phyloP scores from a whole-genome alignment of 2,329 filamentous ascomycete genomes.

The Epichloe aotearoae region DNA sequence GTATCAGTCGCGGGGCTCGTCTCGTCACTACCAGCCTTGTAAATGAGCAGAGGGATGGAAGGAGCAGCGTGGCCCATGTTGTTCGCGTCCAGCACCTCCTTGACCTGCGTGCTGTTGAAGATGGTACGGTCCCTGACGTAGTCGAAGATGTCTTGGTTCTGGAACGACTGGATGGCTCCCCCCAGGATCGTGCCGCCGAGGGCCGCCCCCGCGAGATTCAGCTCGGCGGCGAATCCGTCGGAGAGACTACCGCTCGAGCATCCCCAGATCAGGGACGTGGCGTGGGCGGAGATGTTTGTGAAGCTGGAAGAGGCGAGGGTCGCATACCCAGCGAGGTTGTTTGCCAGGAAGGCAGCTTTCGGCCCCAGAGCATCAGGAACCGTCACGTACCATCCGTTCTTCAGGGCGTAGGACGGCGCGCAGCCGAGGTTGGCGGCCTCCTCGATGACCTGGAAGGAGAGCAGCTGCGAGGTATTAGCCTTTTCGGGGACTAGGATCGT shows the following conservation, averaged over 20 bases:
- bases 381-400: conserved; percentile 31
- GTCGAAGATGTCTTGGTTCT: no score
- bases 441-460: conserved; percentile 30
- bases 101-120: no score
- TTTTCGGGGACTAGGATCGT: conserved; percentile 25
- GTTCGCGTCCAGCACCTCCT: no score
- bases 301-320: conserved; percentile 15
- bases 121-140: no score
- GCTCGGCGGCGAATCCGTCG: conserved; percentile 12
- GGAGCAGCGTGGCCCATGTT: neutral
- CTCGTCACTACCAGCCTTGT: neutral
- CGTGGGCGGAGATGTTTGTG: conserved; percentile 17
- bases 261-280: conserved; percentile 31
- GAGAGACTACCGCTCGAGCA: conserved; percentile 15
- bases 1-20: neutral
- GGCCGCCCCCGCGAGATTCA: no score
- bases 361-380: conserved; percentile 34
- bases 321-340: conserved; percentile 26
- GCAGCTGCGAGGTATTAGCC: conserved; percentile 14
- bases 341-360: conserved; percentile 27
- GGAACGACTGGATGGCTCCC: no score
- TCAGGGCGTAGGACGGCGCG: conserved; percentile 18
- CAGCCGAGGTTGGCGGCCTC: conserved; percentile 25
- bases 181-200: no score
- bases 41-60: neutral